Percentiles rank a stretch among this genome's conserved stretches.
phyloP scores from a whole-genome alignment of 345 rosid species.

The Hibiscus tridactylites region DNA sequence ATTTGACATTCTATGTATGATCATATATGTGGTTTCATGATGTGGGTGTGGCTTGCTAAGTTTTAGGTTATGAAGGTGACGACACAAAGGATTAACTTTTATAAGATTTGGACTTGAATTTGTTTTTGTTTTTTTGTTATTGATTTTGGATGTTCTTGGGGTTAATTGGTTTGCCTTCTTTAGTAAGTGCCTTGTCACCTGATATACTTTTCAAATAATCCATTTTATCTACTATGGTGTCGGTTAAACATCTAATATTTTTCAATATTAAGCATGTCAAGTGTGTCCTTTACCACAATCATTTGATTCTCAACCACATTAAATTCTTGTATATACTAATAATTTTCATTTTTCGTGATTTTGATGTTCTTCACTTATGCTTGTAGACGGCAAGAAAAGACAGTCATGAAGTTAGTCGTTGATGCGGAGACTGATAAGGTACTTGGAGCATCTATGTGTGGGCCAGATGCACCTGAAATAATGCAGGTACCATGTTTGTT shows the following conservation, averaged over 20 bases:
- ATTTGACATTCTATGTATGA: neutral
- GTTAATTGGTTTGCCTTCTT: neutral
- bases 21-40: neutral
- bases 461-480: constrained; percentile 95
- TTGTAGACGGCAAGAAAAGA: constrained; percentile 87
- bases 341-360: neutral
- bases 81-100: neutral
- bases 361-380: constrained; percentile 16
- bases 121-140: neutral
- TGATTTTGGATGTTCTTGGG: neutral
- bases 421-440: constrained; percentile 87
- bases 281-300: too few species aligned
- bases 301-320: too few species aligned
- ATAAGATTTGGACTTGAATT: neutral
- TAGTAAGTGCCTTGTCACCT: neutral
- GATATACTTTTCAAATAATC: neutral
- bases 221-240: too few species aligned
- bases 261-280: too few species aligned
- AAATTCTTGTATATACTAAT: neutral
- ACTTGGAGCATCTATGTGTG: constrained; percentile 96
- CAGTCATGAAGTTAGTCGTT: constrained; percentile 86
- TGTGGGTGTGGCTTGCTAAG: neutral
- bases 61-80: neutral
- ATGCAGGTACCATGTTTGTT: constrained; percentile 55
- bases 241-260: neutral